These are phyloP conservation scores for Colletotrichum orchidophilum DNA, from an alignment of 2,329 filamentous ascomycete genomes.

Conservation along the genomic window DNA sequence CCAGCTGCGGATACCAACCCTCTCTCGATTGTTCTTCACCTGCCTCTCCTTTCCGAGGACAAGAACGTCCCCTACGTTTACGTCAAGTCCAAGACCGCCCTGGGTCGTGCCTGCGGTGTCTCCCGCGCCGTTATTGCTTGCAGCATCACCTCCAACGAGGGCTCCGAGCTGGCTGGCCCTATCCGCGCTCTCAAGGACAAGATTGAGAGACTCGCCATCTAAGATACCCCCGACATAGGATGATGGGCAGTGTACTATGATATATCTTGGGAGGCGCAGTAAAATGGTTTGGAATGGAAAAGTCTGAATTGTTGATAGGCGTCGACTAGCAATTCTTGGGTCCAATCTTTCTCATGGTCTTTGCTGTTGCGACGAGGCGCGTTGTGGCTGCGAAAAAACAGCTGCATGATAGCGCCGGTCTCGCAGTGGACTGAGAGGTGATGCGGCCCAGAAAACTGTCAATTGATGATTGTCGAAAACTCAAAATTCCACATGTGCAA, in stretches of 20 bases:
- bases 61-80: conserved; percentile 75
- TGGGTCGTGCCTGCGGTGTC: conserved; percentile 91
- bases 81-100: conserved; percentile 75
- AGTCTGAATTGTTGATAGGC: conserved; percentile 24
- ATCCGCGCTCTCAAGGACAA: conserved; percentile 92
- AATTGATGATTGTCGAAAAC: conserved; percentile 14
- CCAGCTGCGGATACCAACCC: conserved; percentile 84
- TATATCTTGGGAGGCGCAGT: background rate
- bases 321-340: conserved; percentile 16
- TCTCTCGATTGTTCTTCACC: conserved; percentile 86
- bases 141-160: conserved; percentile 92
- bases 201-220: conserved; percentile 96
- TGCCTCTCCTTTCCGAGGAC: conserved; percentile 89
- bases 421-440: background rate
- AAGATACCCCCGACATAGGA: conserved; percentile 46
- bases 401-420: background rate
- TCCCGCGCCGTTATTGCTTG: conserved; percentile 86
- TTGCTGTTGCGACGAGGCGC: background rate
- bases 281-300: conserved; percentile 16
- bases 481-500: background rate
- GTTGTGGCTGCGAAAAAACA: background rate
- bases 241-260: conserved; percentile 8
- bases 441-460: background rate
- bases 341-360: background rate
- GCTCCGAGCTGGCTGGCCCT: conserved; percentile 85